Conservation (phyloP, 768 basidiomycete genomes). For the Collybiopsis luxurians region DNA sequence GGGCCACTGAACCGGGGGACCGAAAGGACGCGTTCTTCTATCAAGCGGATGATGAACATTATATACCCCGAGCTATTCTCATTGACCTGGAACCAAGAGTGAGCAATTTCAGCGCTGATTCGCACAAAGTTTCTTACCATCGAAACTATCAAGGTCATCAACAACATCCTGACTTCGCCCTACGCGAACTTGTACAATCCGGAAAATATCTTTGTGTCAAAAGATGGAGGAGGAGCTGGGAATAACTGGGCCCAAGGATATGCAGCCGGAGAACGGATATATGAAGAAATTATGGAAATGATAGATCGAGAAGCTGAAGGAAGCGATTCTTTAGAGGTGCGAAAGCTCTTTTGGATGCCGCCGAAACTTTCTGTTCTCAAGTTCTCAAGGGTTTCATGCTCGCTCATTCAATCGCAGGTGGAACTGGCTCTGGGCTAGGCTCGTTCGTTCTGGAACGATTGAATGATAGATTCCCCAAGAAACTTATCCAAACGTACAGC, state of each 20-base stretch:
- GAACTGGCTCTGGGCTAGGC: conserved; percentile 96
- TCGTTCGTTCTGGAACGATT: conserved; percentile 97
- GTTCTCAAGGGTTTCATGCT: conserved; percentile 88
- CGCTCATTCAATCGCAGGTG: conserved; percentile 98
- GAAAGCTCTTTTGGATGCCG: conserved; percentile 15
- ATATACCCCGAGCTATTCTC: conserved; percentile 94
- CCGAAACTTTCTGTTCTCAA: neutral
- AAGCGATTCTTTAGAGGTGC: conserved; percentile 92
- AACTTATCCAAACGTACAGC: conserved; percentile 98
- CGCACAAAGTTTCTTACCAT: neutral
- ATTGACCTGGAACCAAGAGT: conserved; percentile 97
- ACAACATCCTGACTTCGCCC: conserved; percentile 86
- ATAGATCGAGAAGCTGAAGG: conserved; percentile 97
- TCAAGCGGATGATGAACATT: conserved; percentile 99
- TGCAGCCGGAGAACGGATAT: conserved; percentile 82
- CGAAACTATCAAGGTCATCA: conserved; percentile 71
- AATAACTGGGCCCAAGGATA: conserved; percentile 99
- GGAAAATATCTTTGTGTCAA: conserved; percentile 94
- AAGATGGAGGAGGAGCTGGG: conserved; percentile 98
- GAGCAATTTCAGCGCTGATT: conserved; percentile 25
- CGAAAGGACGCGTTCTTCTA: conserved; percentile 99
- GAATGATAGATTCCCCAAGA: conserved; percentile 98
- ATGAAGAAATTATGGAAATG: conserved; percentile 99
- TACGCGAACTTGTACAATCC: conserved; percentile 95
- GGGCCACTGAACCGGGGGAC: conserved; percentile 94